Conservation (phyloP, 208 protist genomes). For the Sergeia podlipaevii region DNA sequence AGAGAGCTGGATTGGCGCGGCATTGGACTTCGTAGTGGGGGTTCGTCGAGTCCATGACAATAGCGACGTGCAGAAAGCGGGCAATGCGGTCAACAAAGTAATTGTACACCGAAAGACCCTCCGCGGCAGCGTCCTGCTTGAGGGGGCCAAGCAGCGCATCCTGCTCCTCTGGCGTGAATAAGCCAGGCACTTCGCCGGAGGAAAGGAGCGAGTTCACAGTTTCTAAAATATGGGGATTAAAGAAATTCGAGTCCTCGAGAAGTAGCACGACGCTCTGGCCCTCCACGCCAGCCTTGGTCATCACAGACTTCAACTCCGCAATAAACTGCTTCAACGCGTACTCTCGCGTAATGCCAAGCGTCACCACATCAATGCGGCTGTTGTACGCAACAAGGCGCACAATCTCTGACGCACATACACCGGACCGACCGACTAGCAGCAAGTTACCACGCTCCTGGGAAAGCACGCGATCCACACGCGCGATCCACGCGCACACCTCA, state of each 20-base stretch:
- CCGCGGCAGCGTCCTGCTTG: slow-evolving; percentile 82
- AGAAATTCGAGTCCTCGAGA: slow-evolving; percentile 96
- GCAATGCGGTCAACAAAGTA: slow-evolving; percentile 92
- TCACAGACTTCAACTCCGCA: slow-evolving; percentile 91
- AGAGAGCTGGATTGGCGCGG: slow-evolving; percentile 96
- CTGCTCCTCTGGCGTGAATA: slow-evolving; percentile 96
- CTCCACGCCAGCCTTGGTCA: slow-evolving; percentile 90
- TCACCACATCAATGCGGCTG: slow-evolving; percentile 87
- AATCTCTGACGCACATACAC: slow-evolving; percentile 91
- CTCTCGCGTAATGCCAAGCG: slow-evolving; percentile 85
- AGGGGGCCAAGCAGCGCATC: slow-evolving; percentile 93
- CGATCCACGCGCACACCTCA: slow-evolving; percentile 93
- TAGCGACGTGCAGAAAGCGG: slow-evolving; percentile 92
- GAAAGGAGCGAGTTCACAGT: slow-evolving; percentile 95
- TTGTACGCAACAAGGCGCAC: slow-evolving; percentile 91
- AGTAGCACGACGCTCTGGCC: slow-evolving; percentile 89
- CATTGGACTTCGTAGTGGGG: slow-evolving; percentile 89
- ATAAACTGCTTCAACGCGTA: slow-evolving; percentile 94
- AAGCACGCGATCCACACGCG: slow-evolving; percentile 95
- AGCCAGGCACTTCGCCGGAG: slow-evolving; percentile 95
- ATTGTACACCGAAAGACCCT: slow-evolving; percentile 84
- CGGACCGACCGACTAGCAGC: slow-evolving; percentile 92
- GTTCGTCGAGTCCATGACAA: slow-evolving; percentile 96
- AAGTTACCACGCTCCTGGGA: slow-evolving; percentile 93
- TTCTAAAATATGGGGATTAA: slow-evolving; percentile 89